Base-by-base conservation (phyloP, 2,329 filamentous ascomycete genomes). In the Cercospora sesami region DNA sequence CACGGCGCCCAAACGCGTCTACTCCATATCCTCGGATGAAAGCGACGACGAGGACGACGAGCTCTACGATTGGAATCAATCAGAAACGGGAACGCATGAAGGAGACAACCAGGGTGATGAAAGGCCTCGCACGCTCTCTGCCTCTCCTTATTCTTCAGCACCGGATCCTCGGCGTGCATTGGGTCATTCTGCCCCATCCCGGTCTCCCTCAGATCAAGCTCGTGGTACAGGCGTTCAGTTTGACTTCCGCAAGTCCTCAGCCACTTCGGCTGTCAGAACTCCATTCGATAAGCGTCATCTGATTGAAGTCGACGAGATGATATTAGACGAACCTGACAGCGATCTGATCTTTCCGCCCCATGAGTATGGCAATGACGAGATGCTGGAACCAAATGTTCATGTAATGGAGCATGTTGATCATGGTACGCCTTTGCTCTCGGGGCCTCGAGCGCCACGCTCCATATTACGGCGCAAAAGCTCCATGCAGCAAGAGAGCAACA, bases 291-390 rank as follows among this genome's bases (percentile, higher is more conserved):
- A 39, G 8, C 57, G 63, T 9, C 68, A 63, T 21, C 53, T 75
- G 28, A 74, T 74, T 9, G 75, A 75, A 64, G 71, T 75, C 30
- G 55, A 72, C 33, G 75, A 76, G 58, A 64, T 64, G 18, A 74
- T 75, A 21, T 12, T 55, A 8, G 64, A 65, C 14, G 57, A 53
- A 16, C 57, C 57, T 26, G 16, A 42, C 18, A 28, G 18, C 16
- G 28, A 61, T 4, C 3, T 10, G 2, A 14, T 33, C 5, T 26
- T 61, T 18, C 45, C 63, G 7, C 1, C 16, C 8, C 10, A 21
- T n/a, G 28, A 23, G 16, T 10, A n/a, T 18, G 31, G 18, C 21
- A n/a, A 42, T 30, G 39, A 57, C 16, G 42, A 62, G 9, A 18
- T 28, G 45, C 23, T 45, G 8, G 60, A 58, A 30, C 64, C 63